Evolutionary conservation across 306 rosid genomes (phyloP).

Genomic region (Trichosanthes truncata): DNA sequence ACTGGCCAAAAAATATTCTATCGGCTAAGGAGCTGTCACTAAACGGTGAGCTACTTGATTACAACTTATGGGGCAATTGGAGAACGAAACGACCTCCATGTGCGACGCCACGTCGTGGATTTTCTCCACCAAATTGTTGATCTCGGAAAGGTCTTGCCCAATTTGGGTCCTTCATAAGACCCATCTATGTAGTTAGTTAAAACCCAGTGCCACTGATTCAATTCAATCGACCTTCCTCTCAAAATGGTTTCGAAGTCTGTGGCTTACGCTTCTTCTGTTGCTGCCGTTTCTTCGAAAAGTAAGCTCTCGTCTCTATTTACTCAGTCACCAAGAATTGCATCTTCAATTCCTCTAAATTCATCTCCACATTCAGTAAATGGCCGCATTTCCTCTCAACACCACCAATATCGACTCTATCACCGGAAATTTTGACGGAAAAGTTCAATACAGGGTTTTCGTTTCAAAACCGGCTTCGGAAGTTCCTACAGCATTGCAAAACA

Average conservation of each 20-base stretch:
- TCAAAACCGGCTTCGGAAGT: slow-evolving; percentile 7
- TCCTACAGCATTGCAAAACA: slow-evolving; percentile 21
- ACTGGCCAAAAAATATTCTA: too few relatives aligned
- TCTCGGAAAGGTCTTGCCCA: too few relatives aligned
- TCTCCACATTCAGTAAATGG: not conserved
- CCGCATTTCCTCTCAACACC: not conserved
- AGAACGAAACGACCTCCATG: too few relatives aligned
- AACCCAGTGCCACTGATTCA: too few relatives aligned
- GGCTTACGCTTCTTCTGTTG: not conserved
- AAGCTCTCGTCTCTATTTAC: not conserved
- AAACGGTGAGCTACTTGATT: too few relatives aligned
- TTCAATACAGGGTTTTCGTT: not conserved
- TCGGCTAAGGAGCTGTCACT: too few relatives aligned
- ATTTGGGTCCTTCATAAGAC: too few relatives aligned
- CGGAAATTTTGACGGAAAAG: not conserved
- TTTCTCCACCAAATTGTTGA: too few relatives aligned
- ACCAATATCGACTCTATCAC: not conserved
- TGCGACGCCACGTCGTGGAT: too few relatives aligned
- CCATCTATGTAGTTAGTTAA: too few relatives aligned
- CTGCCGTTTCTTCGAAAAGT: not conserved
- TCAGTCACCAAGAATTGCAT: not conserved
- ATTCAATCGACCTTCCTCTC: too few relatives aligned
- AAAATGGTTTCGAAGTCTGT: not conserved
- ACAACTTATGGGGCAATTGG: too few relatives aligned
- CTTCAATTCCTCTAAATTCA: not conserved